phyloP scores from a whole-genome alignment of 2,329 filamentous ascomycete species.

The Fusarium oxysporum region DNA sequence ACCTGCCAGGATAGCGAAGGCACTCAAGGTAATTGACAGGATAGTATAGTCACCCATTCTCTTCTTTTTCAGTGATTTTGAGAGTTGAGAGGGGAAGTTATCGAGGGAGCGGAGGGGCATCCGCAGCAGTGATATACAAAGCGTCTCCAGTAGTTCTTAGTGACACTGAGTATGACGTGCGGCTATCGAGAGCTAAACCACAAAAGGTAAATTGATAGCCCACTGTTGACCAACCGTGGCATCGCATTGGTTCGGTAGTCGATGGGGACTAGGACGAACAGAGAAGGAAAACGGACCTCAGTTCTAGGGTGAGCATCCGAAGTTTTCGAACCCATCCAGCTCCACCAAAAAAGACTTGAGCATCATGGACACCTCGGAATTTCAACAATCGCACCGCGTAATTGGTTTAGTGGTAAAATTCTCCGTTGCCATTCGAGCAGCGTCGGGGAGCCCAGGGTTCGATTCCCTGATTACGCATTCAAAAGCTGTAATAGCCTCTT shows the following conservation, averaged over 20 bases:
- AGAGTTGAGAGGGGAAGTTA: not conserved
- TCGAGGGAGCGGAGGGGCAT: not conserved
- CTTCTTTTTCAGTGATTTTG: too few species aligned
- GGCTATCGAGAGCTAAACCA: not conserved
- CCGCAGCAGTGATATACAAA: not conserved
- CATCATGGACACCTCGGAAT: accelerated
- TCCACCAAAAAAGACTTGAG: accelerated
- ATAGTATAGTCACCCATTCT: not conserved
- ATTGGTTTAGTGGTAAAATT: constrained; percentile 31
- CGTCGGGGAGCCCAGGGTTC: constrained; percentile 22
- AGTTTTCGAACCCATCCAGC: not conserved
- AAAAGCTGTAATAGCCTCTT: not conserved
- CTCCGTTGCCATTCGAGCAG: constrained; percentile 14
- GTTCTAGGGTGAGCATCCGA: not conserved
- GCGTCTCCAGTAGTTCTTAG: not conserved
- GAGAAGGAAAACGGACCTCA: not conserved
- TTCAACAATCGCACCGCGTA: constrained; percentile 1
- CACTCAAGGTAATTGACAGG: not conserved
- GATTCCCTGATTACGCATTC: constrained; percentile 20
- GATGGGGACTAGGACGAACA: not conserved
- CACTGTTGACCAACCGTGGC: not conserved
- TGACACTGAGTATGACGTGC: not conserved
- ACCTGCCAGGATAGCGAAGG: not conserved
- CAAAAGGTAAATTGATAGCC: not conserved
- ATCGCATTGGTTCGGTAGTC: not conserved